A percentile compares a stretch with the other conserved stretches of the same genome.
These are phyloP conservation scores for Pseudoturritis turrita DNA, from an alignment of 345 rosid genomes.

Conservation along the genomic window DNA sequence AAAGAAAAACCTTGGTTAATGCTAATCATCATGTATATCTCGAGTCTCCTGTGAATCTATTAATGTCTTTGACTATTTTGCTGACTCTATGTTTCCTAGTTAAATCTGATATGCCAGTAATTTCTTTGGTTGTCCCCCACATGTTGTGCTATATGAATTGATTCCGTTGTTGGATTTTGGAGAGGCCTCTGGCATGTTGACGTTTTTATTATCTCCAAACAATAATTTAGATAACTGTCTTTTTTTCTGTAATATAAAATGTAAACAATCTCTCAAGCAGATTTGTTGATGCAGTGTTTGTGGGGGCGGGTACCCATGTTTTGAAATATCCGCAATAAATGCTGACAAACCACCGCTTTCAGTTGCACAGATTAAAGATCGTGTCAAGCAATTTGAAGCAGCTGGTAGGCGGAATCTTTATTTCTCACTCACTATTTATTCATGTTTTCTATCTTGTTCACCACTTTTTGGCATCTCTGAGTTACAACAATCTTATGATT, in stretches of 20 bases:
- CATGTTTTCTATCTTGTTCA: background rate
- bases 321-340: constrained; percentile 84
- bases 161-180: background rate
- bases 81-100: constrained; percentile 5
- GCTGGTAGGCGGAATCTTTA: constrained; percentile 49
- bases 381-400: constrained; percentile 71
- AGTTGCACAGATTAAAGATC: constrained; percentile 60
- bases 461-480: constrained; percentile 5
- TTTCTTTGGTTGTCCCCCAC: background rate
- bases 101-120: background rate
- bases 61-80: background rate
- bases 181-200: background rate
- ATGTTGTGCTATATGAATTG: background rate
- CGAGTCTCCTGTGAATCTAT: background rate
- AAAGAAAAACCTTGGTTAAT: background rate
- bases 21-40: background rate
- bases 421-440: background rate
- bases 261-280: constrained; percentile 18
- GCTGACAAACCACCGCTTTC: constrained; percentile 92
- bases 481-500: background rate
- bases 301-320: constrained; percentile 77
- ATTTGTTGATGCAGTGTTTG: constrained; percentile 46
- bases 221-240: background rate
- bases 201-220: background rate
- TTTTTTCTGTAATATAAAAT: background rate